Base-by-base conservation (phyloP, 352 stramenopile genomes). In the Pythium sukuiense region DNA sequence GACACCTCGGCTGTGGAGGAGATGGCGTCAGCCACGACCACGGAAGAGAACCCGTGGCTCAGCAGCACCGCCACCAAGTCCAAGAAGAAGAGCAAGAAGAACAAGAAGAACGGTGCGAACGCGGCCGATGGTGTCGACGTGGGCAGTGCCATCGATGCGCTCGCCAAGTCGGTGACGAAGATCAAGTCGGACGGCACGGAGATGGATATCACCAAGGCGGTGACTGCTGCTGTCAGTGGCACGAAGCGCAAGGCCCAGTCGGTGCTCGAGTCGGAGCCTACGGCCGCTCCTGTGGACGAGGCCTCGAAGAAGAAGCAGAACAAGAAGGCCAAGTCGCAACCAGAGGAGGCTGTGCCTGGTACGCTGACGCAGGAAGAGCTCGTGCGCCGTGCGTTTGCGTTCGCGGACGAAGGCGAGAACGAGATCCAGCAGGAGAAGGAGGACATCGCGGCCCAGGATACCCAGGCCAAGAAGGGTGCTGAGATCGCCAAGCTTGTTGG, bases 341-440 rank as follows among this genome's bases (percentile, higher is more conserved):
- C 54, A 74, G 59, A 57, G 63, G 43, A 79, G 59, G 24, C 57
- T 41, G 33, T 70, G 3, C n/a, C 16, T 18, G 67, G 55, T 32
- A 64, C 76, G 56, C 53, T 72, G 32, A 89, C 65, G 30, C 92
- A 98, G 72, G 93, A 97, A 60, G 95, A 99, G 67, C 80, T 99
- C 11, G 95, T 99, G 24, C 77, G 85, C 18, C 85, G 88, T 37
- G 97, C 97, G 24, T 99, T 99, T 81, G 96, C 96, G 35, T 96
- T 97, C 57, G 88, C 92, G 0, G 85, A 93, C 35, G 83, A 93
- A 13, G 82, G 97, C 55, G 88, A 98, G 56, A 83, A 98, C 66
- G 97, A 99, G 56, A 98, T 99, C 69, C 76, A 87, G 52, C 84
- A 89, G 39, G 95, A 98, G 78, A 99, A 99, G 74, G 83, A 96